A percentile compares a stretch with the other conserved stretches of the same genome.
Evolutionary conservation across 768 basidiomycete genomes (phyloP).

Genomic region (Lactifluus subvellereus): DNA sequence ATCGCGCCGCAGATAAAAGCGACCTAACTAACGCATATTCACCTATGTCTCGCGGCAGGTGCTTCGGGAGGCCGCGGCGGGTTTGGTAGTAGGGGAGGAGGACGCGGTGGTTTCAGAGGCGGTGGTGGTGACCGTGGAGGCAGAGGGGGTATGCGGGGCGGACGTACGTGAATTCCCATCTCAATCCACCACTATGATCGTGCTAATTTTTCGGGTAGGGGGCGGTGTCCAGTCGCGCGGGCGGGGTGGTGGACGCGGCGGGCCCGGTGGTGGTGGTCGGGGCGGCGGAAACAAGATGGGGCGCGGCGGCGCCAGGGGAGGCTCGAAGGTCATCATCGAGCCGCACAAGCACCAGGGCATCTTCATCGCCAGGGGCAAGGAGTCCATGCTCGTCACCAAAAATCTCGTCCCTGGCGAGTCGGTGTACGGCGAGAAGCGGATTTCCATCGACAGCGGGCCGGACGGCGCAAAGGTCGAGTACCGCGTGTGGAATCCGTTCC

Average conservation of each 20-base stretch:
- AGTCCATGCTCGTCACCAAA: slow-evolving; percentile 93
- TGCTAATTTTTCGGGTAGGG: slow-evolving; percentile 14
- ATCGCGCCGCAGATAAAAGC: neutral
- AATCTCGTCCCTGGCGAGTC: slow-evolving; percentile 97
- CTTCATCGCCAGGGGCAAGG: slow-evolving; percentile 97
- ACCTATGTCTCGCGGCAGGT: slow-evolving; percentile 32
- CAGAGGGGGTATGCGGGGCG: slow-evolving; percentile 29
- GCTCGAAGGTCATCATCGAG: slow-evolving; percentile 85
- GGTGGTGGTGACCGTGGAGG: slow-evolving; percentile 36
- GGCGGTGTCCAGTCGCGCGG: slow-evolving; percentile 31
- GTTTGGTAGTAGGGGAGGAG: slow-evolving; percentile 27
- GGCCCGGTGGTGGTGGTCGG: slow-evolving; percentile 43
- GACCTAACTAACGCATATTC: neutral
- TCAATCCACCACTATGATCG: neutral
- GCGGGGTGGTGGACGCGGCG: slow-evolving; percentile 36
- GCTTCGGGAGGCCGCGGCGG: slow-evolving; percentile 73
- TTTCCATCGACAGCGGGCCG: slow-evolving; percentile 70
- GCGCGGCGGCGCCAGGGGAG: slow-evolving; percentile 79
- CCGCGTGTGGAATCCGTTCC: slow-evolving; percentile 99
- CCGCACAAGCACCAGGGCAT: slow-evolving; percentile 93
- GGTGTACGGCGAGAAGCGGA: slow-evolving; percentile 98
- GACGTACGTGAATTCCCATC: slow-evolving; percentile 19
- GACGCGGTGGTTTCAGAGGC: slow-evolving; percentile 30
- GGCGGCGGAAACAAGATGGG: slow-evolving; percentile 57
- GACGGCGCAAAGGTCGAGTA: slow-evolving; percentile 91